Evolutionary conservation across 768 basidiomycete genomes (phyloP).

Genomic region (Leccinum subtestaceum): DNA sequence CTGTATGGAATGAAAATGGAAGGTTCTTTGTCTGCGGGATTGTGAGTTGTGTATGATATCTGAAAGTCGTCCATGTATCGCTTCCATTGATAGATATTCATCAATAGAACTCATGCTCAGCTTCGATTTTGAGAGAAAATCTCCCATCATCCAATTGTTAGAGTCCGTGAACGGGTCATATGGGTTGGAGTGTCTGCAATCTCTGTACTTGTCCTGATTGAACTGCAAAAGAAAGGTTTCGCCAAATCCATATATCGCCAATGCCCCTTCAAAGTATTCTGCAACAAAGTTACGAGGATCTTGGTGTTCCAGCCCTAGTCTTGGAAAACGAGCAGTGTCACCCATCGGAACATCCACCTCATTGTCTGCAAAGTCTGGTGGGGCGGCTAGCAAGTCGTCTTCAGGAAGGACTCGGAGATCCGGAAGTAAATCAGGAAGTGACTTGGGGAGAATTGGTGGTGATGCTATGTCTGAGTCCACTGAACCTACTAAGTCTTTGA

Average conservation of each 20-base stretch:
- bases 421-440: neutral
- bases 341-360: too few relatives aligned
- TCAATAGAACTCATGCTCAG: slow-evolving; percentile 32
- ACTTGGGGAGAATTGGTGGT: too few relatives aligned
- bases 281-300: neutral
- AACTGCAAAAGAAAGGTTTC: neutral
- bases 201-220: neutral
- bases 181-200: neutral
- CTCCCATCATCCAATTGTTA: slow-evolving; percentile 32
- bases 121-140: slow-evolving; percentile 25
- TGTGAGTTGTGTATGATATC: neutral
- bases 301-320: neutral
- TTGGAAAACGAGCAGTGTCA: neutral
- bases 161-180: slow-evolving; percentile 35
- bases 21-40: too few relatives aligned
- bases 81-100: slow-evolving; percentile 25
- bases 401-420: too few relatives aligned
- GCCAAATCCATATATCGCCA: neutral
- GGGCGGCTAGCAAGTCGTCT: too few relatives aligned
- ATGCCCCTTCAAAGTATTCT: neutral
- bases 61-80: slow-evolving; percentile 17
- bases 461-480: neutral
- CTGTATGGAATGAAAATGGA: too few relatives aligned
- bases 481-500: neutral
- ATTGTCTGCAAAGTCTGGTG: too few relatives aligned